Percentiles rank a stretch among this genome's conserved stretches.
These are phyloP conservation scores for Spizellomyces punctatus DNA, from an alignment of 192 early-diverging fungal genomes.

Conservation along the genomic window DNA sequence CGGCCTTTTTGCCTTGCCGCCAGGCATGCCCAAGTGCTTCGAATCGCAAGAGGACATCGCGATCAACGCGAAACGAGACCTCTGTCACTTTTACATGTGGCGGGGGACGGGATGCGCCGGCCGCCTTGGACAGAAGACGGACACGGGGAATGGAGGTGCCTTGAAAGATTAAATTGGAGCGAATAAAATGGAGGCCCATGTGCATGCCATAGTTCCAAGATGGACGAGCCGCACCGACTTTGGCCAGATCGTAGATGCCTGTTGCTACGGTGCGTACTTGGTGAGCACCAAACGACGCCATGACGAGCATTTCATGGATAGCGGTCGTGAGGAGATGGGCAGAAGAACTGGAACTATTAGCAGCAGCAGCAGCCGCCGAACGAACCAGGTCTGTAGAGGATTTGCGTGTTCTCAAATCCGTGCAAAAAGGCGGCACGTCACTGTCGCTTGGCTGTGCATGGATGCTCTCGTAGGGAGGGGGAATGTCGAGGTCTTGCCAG, in stretches of 20 bases:
- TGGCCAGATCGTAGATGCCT: slow-evolving; percentile 9
- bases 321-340: background rate
- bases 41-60: slow-evolving; percentile 25
- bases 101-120: background rate
- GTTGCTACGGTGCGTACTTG: slow-evolving; percentile 16
- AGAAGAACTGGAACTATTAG: too few relatives aligned
- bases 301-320: slow-evolving; percentile 5
- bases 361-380: too few relatives aligned
- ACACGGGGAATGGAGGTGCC: slow-evolving; percentile 24
- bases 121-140: slow-evolving; percentile 8
- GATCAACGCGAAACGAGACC: slow-evolving; percentile 13
- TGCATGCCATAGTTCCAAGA: slow-evolving; percentile 23
- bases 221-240: background rate
- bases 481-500: too few relatives aligned
- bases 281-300: slow-evolving; percentile 8
- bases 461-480: too few relatives aligned
- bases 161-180: slow-evolving; percentile 22
- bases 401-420: too few relatives aligned
- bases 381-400: too few relatives aligned
- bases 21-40: slow-evolving; percentile 22
- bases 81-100: slow-evolving; percentile 8
- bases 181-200: slow-evolving; percentile 32
- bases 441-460: too few relatives aligned
- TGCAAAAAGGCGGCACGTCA: too few relatives aligned
- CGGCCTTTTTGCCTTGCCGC: slow-evolving; percentile 13